These are phyloP conservation scores for Gossypium raimondii DNA, from an alignment of 345 rosid genomes.

Conservation along the genomic window DNA sequence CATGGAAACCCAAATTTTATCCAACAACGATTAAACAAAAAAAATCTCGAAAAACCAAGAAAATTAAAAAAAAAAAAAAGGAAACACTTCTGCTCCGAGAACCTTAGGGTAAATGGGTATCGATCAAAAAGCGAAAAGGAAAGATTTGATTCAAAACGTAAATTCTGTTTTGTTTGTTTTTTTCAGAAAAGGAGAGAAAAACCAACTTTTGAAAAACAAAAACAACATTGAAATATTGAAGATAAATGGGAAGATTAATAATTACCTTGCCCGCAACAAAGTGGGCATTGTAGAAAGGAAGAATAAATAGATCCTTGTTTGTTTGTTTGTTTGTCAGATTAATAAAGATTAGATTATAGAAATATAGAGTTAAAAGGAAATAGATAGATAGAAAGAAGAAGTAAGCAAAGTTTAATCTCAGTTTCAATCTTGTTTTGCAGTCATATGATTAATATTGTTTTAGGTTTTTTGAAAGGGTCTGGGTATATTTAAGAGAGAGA, in stretches of 20 bases:
- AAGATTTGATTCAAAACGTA: constrained; percentile 19
- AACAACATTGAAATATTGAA: background rate
- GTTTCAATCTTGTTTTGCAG: no score
- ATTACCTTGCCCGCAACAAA: constrained; percentile 42
- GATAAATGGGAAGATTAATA: constrained; percentile 15
- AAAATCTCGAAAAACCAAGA: background rate
- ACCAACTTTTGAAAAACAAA: background rate
- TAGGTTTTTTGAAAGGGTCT: background rate
- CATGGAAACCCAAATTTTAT: constrained; percentile 15
- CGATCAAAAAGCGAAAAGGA: constrained; percentile 30
- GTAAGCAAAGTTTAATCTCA: constrained; percentile 4
- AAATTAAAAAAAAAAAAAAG: background rate
- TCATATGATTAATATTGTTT: no score
- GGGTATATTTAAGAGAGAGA: background rate
- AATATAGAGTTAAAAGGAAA: background rate
- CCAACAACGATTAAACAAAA: background rate
- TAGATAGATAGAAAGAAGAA: background rate
- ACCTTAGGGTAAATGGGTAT: constrained; percentile 31
- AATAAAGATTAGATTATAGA: constrained; percentile 1
- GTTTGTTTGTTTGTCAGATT: background rate
- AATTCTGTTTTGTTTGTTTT: background rate
- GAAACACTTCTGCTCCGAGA: constrained; percentile 14
- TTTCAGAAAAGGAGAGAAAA: background rate
- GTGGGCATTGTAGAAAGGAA: constrained; percentile 35
- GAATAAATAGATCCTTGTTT: constrained; percentile 25